phyloP scores from a whole-genome alignment of 352 stramenopile species.

The Sclerospora graminicola region DNA sequence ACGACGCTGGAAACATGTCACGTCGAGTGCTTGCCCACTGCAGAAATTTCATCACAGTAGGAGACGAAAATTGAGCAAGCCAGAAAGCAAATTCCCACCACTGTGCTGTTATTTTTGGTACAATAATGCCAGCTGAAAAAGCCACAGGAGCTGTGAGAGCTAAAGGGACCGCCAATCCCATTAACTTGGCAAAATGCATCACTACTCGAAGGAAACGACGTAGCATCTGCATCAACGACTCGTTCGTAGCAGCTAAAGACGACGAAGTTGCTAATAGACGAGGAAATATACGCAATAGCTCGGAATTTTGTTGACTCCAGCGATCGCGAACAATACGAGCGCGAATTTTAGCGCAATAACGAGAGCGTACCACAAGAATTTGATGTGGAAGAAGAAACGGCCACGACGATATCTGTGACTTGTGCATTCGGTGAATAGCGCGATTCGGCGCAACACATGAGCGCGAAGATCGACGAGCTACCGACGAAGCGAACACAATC shows the following conservation, averaged over 20 bases:
- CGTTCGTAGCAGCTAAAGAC: background rate
- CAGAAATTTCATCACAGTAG: constrained; percentile 91
- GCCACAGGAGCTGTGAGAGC: constrained; percentile 33
- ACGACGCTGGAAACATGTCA: constrained; percentile 87
- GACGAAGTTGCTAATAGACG: constrained; percentile 17
- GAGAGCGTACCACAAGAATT: constrained; percentile 10
- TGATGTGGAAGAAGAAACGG: constrained; percentile 13
- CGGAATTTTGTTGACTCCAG: constrained; percentile 11
- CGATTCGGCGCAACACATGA: background rate
- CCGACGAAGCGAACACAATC: background rate
- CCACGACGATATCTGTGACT: constrained; percentile 8
- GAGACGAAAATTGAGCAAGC: constrained; percentile 62
- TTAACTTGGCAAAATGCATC: constrained; percentile 51
- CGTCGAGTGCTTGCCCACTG: constrained; percentile 92
- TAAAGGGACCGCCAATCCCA: constrained; percentile 41
- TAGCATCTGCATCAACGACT: constrained; percentile 24
- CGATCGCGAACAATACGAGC: constrained; percentile 9
- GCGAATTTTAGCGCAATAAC: background rate
- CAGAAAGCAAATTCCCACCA: constrained; percentile 67
- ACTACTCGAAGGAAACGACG: constrained; percentile 33
- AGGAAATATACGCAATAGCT: constrained; percentile 16
- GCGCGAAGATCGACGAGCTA: constrained; percentile 2
- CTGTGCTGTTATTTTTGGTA: constrained; percentile 23
- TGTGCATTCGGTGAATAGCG: background rate
- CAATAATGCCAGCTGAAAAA: constrained; percentile 7